Evolutionary conservation across 331 rosid genomes (phyloP).

Genomic region (Pyracantha coccinea): DNA sequence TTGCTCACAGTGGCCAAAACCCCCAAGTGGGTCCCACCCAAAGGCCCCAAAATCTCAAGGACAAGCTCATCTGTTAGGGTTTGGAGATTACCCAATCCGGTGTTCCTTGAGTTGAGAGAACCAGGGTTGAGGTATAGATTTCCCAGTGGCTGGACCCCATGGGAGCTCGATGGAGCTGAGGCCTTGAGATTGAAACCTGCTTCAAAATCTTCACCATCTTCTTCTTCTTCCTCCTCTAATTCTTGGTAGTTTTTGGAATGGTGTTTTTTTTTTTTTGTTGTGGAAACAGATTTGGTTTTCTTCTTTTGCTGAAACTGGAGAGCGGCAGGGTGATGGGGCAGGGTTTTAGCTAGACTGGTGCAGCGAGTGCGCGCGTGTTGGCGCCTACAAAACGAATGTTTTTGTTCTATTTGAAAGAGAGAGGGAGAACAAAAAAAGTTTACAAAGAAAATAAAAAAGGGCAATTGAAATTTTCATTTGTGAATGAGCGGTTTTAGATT

Average conservation of each 20-base stretch:
- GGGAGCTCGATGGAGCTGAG: conserved; percentile 53
- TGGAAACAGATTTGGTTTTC: conserved; percentile 5
- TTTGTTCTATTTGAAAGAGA: no score
- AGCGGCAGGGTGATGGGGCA: not conserved
- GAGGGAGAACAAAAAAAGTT: no score
- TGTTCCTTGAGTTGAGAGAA: conserved; percentile 59
- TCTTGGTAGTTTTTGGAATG: conserved; percentile 13
- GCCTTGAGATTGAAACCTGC: conserved; percentile 65
- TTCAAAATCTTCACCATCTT: conserved; percentile 30
- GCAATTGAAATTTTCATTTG: no score
- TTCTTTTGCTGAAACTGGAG: not conserved
- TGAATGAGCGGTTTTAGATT: no score
- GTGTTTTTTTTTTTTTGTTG: conserved; percentile 15
- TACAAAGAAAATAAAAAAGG: no score
- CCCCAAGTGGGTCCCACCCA: conserved; percentile 49
- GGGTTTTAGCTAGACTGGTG: not conserved
- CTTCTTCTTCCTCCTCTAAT: conserved; percentile 18
- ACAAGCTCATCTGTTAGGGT: conserved; percentile 75
- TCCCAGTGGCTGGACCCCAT: conserved; percentile 86
- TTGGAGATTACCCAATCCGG: conserved; percentile 81
- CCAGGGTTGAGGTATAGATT: conserved; percentile 60
- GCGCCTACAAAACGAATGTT: not conserved
- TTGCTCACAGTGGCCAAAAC: conserved; percentile 67
- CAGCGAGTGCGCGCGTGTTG: not conserved
- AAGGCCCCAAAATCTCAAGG: conserved; percentile 64